Evolutionary conservation across 179 eudicot genomes (phyloP).

Genomic region (Silene coronaria): DNA sequence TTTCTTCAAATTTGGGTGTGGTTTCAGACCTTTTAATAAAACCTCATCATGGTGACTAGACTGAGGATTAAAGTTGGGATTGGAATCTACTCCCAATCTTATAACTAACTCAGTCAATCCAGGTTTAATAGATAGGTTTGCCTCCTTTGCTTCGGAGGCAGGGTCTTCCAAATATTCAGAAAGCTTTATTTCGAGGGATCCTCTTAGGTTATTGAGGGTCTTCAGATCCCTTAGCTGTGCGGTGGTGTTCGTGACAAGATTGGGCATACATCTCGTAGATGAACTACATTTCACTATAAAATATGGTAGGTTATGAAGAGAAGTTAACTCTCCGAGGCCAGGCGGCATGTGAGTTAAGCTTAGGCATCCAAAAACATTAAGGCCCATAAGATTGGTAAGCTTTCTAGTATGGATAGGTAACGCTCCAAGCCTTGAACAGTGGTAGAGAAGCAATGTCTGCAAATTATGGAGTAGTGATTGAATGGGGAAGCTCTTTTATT

Average conservation of each 20-base stretch:
- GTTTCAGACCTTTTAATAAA: slow-evolving; percentile 24
- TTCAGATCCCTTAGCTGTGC: slow-evolving; percentile 6
- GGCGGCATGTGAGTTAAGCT: slow-evolving; percentile 15
- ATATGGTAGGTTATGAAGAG: slow-evolving; percentile 17
- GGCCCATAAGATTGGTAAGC: slow-evolving; percentile 10
- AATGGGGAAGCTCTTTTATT: slow-evolving; percentile 21
- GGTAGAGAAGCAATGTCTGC: slow-evolving; percentile 15
- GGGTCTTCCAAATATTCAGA: neutral
- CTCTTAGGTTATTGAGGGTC: slow-evolving; percentile 6
- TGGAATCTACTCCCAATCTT: too few relatives aligned
- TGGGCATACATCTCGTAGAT: neutral
- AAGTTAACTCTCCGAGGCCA: slow-evolving; percentile 14
- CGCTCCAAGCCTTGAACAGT: slow-evolving; percentile 1
- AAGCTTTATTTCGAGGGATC: slow-evolving; percentile 14
- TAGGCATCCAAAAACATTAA: slow-evolving; percentile 16
- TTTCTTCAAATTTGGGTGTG: slow-evolving; percentile 16
- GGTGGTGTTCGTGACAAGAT: neutral
- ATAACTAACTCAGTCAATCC: neutral
- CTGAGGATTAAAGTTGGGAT: neutral
- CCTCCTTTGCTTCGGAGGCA: slow-evolving; percentile 11
- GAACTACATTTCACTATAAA: slow-evolving; percentile 5
- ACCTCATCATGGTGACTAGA: slow-evolving; percentile 5
- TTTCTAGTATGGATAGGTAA: slow-evolving; percentile 11
- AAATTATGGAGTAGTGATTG: slow-evolving; percentile 27
- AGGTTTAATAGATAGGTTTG: slow-evolving; percentile 13